Conservation (phyloP, 2,329 filamentous ascomycete species). For the Aspergillus phoenicis region DNA sequence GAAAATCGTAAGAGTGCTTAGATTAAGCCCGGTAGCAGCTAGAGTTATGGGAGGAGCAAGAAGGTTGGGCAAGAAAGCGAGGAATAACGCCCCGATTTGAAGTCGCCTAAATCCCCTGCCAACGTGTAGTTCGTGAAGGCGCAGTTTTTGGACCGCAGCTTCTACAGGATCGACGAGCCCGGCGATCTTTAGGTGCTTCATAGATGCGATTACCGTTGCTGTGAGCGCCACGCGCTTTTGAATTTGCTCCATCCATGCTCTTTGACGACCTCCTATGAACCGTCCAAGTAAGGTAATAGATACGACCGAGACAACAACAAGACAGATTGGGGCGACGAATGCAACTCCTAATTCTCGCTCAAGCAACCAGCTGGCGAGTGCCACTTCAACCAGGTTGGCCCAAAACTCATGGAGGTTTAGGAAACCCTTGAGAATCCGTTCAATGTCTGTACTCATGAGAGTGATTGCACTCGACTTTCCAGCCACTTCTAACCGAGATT, state of each 20-base stretch:
- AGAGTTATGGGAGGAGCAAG: not conserved
- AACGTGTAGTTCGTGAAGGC: not conserved
- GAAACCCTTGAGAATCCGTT: not conserved
- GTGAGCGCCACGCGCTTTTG: not conserved
- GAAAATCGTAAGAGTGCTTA: not conserved
- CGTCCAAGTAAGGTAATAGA: not conserved
- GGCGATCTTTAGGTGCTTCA: not conserved
- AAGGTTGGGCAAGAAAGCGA: not conserved
- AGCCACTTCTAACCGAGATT: not conserved
- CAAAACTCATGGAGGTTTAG: not conserved
- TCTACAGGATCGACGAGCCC: not conserved
- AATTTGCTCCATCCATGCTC: not conserved
- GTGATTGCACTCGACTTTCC: not conserved
- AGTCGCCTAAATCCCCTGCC: not conserved
- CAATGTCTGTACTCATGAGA: constrained; percentile 2
- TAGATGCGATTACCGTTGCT: not conserved
- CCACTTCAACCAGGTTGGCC: not conserved
- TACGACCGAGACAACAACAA: not conserved
- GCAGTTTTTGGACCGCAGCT: not conserved
- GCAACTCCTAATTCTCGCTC: not conserved
- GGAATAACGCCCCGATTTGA: not conserved
- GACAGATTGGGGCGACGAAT: not conserved
- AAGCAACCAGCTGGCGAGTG: not conserved
- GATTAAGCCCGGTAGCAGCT: not conserved
- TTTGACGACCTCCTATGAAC: not conserved